Evolutionary conservation across 352 stramenopile species (phyloP).

Genomic region (Thalassiosira livingstoniorum): DNA sequence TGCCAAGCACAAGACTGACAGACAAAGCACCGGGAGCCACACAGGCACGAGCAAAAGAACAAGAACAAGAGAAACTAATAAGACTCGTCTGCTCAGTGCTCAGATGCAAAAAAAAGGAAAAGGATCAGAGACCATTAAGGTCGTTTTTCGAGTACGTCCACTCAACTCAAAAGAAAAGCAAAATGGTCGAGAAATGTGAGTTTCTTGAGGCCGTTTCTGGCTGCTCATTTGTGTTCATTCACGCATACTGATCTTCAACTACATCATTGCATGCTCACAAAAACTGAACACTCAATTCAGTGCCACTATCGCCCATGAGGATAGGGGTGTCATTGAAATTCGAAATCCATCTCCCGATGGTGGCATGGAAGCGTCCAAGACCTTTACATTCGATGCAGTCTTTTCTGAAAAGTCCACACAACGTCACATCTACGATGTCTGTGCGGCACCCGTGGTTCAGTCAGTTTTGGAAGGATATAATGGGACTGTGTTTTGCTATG

Average conservation of each 20-base stretch:
- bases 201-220: not conserved
- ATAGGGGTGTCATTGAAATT: slow-evolving; percentile 90
- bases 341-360: slow-evolving; percentile 84
- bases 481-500: slow-evolving; percentile 96
- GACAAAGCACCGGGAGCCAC: too few species aligned
- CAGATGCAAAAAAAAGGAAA: slow-evolving; percentile 37
- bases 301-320: slow-evolving; percentile 89
- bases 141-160: slow-evolving; percentile 96
- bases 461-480: slow-evolving; percentile 95
- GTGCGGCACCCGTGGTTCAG: slow-evolving; percentile 91
- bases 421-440: slow-evolving; percentile 92
- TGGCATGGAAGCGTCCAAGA: slow-evolving; percentile 85
- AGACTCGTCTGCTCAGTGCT: too few species aligned
- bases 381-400: slow-evolving; percentile 97
- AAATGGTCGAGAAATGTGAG: slow-evolving; percentile 87
- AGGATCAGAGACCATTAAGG: slow-evolving; percentile 90
- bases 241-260: not conserved
- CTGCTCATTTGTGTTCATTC: not conserved
- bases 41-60: too few species aligned
- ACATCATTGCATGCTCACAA: not conserved
- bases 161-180: slow-evolving; percentile 94
- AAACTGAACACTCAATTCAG: slow-evolving; percentile 41
- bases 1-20: too few species aligned
- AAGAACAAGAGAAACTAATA: too few species aligned
- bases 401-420: slow-evolving; percentile 93